Percentiles rank a stretch among this genome's conserved stretches.
Conservation (phyloP, 2,329 filamentous ascomycete species). For the Pseudopyrenochaeta lycopersici region DNA sequence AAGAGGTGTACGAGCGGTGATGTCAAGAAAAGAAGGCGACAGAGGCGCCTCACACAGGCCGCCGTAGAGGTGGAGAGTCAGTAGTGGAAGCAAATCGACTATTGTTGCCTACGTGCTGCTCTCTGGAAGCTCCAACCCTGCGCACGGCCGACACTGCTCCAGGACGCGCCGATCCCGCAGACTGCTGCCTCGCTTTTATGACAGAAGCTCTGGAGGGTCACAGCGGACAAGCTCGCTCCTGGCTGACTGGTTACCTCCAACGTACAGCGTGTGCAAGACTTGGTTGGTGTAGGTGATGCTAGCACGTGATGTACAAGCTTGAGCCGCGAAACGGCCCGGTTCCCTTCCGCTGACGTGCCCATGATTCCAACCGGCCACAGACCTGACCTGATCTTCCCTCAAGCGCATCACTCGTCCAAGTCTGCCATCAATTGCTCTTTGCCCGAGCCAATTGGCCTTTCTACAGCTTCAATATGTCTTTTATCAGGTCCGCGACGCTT, state of each 20-base stretch:
- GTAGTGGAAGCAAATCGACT: constrained; percentile 20
- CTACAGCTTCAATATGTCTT: constrained; percentile 52
- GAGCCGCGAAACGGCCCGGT: neutral
- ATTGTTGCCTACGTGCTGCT: constrained; percentile 28
- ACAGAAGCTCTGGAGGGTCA: neutral
- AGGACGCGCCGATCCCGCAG: constrained; percentile 1
- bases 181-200: neutral
- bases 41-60: constrained; percentile 17
- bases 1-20: neutral
- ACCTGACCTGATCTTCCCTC: constrained; percentile 27
- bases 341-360: constrained; percentile 18
- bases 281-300: too few species aligned
- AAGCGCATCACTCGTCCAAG: constrained; percentile 16
- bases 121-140: constrained; percentile 15
- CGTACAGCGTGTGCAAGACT: too few species aligned
- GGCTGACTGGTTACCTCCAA: neutral
- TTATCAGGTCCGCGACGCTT: constrained; percentile 47
- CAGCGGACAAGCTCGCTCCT: neutral
- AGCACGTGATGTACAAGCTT: neutral
- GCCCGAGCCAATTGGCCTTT: constrained; percentile 44
- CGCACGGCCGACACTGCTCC: constrained; percentile 4
- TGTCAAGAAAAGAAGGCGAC: neutral
- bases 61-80: constrained; percentile 13
- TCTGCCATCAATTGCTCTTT: constrained; percentile 43
- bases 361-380: constrained; percentile 16